Conservation (phyloP, 1,284 basidiomycete species). For the Cystobasidium slooffiae region DNA sequence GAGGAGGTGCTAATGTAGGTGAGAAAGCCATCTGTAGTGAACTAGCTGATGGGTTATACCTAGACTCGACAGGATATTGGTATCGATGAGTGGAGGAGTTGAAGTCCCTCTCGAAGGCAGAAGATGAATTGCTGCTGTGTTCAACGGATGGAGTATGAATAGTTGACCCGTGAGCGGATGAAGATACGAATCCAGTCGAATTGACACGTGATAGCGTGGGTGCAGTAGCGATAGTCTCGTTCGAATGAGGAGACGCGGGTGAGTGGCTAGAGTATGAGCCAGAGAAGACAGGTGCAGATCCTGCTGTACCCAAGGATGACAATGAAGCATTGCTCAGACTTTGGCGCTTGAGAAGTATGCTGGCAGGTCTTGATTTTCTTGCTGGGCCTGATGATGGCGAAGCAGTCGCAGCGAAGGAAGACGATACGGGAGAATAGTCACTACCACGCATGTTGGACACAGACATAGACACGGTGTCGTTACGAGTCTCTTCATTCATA, state of each 20-base stretch:
- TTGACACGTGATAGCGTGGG: background rate
- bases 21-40: constrained; percentile 2
- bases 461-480: no score
- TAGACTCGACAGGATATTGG: background rate
- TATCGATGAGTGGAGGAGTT: background rate
- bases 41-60: background rate
- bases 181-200: background rate
- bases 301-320: background rate
- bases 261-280: background rate
- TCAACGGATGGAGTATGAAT: background rate
- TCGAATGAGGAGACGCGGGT: background rate
- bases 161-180: background rate
- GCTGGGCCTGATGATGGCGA: background rate
- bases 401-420: background rate
- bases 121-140: constrained; percentile 4
- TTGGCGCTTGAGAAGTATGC: constrained; percentile 1
- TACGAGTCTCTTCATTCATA: no score
- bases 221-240: constrained; percentile 1
- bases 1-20: constrained; percentile 18
- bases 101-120: constrained; percentile 2
- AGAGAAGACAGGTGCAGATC: background rate
- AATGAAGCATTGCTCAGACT: background rate
- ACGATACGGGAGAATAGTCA: no score
- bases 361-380: background rate
- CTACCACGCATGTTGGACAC: no score